Evolutionary conservation across 2,329 filamentous ascomycete genomes (phyloP), one percentile per base, ranked within the genome.

Genomic region (Camillea tinctor): DNA sequence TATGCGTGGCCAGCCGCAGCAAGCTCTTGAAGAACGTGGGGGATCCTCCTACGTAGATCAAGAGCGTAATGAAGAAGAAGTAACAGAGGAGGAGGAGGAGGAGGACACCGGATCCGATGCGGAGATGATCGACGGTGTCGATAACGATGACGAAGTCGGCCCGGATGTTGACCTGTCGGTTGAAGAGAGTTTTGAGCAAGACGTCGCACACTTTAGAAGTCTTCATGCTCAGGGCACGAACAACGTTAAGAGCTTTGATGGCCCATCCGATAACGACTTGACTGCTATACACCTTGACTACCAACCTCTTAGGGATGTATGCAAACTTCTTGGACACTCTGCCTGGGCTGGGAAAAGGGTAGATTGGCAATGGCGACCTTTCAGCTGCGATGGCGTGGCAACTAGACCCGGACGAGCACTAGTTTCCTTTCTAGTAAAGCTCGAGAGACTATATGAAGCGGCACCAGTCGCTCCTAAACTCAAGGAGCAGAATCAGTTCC

Each of bases 401-500:
- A 68, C 66, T 13, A 50, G 58, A 23, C 56, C 65, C 7, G 65
- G 65, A 19, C 66, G 55, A 53, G 44, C 55, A 54, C 53, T 73
- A 44, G 54, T 67, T 1, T 36, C 58, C 20, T 44, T 69, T 11
- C 63, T 71, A 11, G 36, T 26, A 26, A 71, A 69, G 55, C 59
- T 73, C 1, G 69, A 71, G 50, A 69, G 67, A 54, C 23, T 73
- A 6, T 61, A 61, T 22, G 24, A 55, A 22, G 60, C 57, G 17
- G 53, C 60, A 1, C 71, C 68, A 15, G 64, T 50, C 15, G 65
- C 64, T 22, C 65, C 67, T 19, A 49, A 51, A 7, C 58, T 72
- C 9, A n/a, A 26, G 15, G 66, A 64, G 15, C 70, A 72, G 56
- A 72, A 68, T 52, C 24, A 8, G n/a, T 71, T 73, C 49, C 52